Evolutionary conservation across 2,329 filamentous ascomycete species (phyloP), one percentile per base, ranked within the genome.

Genomic region (Colletotrichum truncatum): DNA sequence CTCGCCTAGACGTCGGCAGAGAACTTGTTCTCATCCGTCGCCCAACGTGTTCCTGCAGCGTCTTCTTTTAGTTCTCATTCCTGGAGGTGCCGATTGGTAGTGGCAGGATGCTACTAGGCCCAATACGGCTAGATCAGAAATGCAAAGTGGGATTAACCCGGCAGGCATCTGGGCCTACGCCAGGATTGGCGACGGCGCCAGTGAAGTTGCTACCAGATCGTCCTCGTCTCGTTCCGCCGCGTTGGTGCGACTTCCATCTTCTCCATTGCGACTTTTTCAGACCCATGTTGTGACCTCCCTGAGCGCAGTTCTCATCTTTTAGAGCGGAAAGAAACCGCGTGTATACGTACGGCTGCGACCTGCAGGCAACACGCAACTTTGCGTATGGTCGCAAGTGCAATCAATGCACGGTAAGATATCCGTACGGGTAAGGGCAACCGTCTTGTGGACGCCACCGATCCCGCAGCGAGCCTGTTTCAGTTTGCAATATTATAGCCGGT

Each of bases 371-470:
- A 30, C 28, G 28, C 21, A 34, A n/a, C 43, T 38, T 57, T 9
- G 23, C 23, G 36, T n/a, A 23, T 26, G 52, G 36, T n/a, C 16
- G 39, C 16, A 36, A 4, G 38, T 14, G 38, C n/a, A n/a, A n/a
- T 25, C 46, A 16, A 51, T 18, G 46, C 12, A 23, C 46, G 48
- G 48, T 52, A 25, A 52, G 30, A n/a, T 21, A 14, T 36, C 43
- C 23, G 18, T 49, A 16, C 39, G 23, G 46, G 46, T 46, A 14
- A 39, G 39, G 45, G 43, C 23, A 48, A 38, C 25, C 41, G 30
- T 39, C 18, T 54, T 28, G 25, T 8, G 56, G 38, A 11, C 62
- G 57, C 57, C 62, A 62, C 57, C 62, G 62, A 65, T 65, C 57
- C 49, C 26, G 49, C 49, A 41, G 49, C 28, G 28, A 16, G 30